phyloP scores from a whole-genome alignment of 169 alveolate genomes.

The Plasmodium fragile region DNA sequence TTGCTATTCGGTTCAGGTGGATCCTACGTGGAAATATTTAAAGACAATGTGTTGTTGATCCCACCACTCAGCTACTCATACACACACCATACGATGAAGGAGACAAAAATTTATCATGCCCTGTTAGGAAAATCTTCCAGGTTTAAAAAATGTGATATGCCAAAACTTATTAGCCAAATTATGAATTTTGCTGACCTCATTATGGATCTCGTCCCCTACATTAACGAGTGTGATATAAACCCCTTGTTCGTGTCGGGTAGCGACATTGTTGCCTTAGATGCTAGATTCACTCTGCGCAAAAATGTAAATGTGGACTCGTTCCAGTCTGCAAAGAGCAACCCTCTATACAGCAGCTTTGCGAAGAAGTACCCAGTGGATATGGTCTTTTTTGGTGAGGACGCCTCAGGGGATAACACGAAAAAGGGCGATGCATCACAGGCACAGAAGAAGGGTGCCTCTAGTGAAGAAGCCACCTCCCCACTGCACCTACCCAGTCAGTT shows the following conservation, averaged over 20 bases:
- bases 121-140: conserved; percentile 57
- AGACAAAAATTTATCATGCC: conserved; percentile 74
- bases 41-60: conserved; percentile 79
- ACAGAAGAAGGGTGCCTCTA: not conserved
- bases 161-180: conserved; percentile 42
- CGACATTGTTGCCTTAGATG: conserved; percentile 52
- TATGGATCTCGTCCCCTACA: conserved; percentile 62
- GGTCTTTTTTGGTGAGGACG: not conserved
- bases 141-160: conserved; percentile 54
- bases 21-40: conserved; percentile 83
- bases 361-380: conserved; percentile 41
- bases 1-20: conserved; percentile 88
- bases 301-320: not conserved
- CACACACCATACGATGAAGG: conserved; percentile 61
- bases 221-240: conserved; percentile 76
- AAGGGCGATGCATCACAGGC: not conserved
- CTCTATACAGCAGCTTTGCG: not conserved
- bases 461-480: not conserved
- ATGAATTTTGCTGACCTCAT: conserved; percentile 59
- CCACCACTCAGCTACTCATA: conserved; percentile 67
- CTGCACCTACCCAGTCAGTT: not conserved
- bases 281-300: conserved; percentile 48
- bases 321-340: not conserved
- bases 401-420: not conserved
- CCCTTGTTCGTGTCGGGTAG: conserved; percentile 58